phyloP scores from a whole-genome alignment of 345 rosid species.

The Euphorbia peplus region DNA sequence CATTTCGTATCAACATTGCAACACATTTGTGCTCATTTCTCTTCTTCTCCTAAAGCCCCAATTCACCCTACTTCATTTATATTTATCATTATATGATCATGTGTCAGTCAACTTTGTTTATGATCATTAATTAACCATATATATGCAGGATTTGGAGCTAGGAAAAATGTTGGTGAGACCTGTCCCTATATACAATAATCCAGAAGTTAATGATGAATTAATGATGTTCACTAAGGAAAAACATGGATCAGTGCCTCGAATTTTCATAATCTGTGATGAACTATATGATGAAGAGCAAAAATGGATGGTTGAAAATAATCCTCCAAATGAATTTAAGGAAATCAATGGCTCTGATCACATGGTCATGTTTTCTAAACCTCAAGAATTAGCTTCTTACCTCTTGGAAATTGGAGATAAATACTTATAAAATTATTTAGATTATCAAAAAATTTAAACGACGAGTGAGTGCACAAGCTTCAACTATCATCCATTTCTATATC shows the following conservation, averaged over 20 bases:
- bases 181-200: background rate
- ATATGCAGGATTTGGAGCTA: conserved; percentile 34
- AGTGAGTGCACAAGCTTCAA: too few species aligned
- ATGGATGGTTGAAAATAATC: conserved; percentile 36
- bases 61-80: too few species aligned
- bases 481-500: too few species aligned
- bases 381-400: conserved; percentile 30
- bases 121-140: background rate
- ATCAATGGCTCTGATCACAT: conserved; percentile 44
- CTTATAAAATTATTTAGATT: background rate
- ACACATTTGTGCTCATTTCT: too few species aligned
- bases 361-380: conserved; percentile 39
- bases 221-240: conserved; percentile 23
- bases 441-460: too few species aligned
- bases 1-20: too few species aligned
- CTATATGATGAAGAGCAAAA: conserved; percentile 25
- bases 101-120: background rate
- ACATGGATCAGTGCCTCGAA: conserved; percentile 26
- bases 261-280: conserved; percentile 31
- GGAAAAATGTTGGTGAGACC: conserved; percentile 32
- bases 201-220: background rate
- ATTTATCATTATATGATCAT: background rate
- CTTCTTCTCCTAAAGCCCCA: too few species aligned
- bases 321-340: conserved; percentile 29
- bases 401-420: conserved; percentile 22